Conservation (phyloP, 1,139 yeast genomes). For the Fermentozyma sake region DNA sequence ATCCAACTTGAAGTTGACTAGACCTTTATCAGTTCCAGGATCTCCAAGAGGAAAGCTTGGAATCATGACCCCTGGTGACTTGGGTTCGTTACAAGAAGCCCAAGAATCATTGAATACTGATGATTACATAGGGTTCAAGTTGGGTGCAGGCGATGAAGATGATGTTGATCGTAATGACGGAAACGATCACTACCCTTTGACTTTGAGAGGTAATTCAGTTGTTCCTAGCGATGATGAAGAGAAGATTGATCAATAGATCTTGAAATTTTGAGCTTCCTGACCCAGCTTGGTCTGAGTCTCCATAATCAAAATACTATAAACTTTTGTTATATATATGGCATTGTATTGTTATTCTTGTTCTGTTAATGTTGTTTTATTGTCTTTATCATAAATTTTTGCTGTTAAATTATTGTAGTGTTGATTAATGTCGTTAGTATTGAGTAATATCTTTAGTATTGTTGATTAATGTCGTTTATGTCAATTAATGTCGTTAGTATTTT, state of each 20-base stretch:
- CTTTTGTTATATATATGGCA: too few species aligned
- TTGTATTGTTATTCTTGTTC: too few species aligned
- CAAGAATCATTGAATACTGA: conserved; percentile 68
- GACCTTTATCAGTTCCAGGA: conserved; percentile 94
- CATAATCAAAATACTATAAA: neutral
- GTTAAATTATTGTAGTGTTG: too few species aligned
- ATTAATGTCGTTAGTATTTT: too few species aligned
- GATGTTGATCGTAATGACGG: conserved; percentile 46
- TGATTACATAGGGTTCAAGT: conserved; percentile 75
- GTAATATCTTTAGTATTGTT: too few species aligned
- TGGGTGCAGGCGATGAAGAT: conserved; percentile 49
- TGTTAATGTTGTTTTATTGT: too few species aligned
- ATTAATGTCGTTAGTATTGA: too few species aligned
- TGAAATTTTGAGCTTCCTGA: too few species aligned
- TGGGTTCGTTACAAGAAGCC: conserved; percentile 93
- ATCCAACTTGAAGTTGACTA: conserved; percentile 65
- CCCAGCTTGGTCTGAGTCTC: too few species aligned
- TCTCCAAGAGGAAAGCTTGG: conserved; percentile 70
- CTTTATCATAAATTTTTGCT: too few species aligned
- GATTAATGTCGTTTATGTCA: too few species aligned
- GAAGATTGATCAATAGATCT: too few species aligned
- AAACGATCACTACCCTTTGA: conserved; percentile 40
- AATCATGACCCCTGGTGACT: conserved; percentile 94
- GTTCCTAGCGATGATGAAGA: conserved; percentile 37
- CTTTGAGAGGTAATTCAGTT: conserved; percentile 43